A percentile compares a stretch with the other conserved stretches of the same genome.
phyloP scores from a whole-genome alignment of 768 basidiomycete genomes.

The Exidia glandulosa region DNA sequence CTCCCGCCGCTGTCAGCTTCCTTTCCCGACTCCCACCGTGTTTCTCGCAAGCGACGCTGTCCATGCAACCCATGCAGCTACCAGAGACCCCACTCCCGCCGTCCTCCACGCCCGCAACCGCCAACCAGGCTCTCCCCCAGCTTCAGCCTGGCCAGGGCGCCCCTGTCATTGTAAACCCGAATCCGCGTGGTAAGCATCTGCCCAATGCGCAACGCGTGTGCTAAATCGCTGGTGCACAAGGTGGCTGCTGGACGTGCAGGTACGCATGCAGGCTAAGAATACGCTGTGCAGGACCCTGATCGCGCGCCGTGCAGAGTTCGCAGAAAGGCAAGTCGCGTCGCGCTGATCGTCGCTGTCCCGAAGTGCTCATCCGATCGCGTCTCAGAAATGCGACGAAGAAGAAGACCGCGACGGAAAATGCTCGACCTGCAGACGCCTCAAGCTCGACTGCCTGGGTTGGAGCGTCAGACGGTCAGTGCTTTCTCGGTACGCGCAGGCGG shows the following conservation, averaged over 20 bases:
- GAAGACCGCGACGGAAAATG: constrained; percentile 60
- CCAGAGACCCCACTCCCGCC: not conserved
- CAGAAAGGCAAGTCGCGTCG: not conserved
- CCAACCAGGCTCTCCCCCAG: not conserved
- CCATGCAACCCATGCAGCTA: not conserved
- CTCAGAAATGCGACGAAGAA: constrained; percentile 82
- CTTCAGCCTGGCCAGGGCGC: not conserved
- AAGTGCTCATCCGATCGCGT: not conserved
- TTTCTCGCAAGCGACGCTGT: too few species aligned
- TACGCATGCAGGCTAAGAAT: not conserved
- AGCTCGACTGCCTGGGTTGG: constrained; percentile 79
- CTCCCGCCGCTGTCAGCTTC: not conserved
- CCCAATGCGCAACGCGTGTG: not conserved
- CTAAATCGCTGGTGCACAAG: not conserved
- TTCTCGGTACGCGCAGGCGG: not conserved
- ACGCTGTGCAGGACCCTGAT: not conserved
- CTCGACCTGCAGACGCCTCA: constrained; percentile 68
- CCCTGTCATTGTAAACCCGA: not conserved
- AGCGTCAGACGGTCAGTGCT: constrained; percentile 56
- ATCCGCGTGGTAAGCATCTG: not conserved
- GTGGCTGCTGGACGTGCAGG: not conserved
- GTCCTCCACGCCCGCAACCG: not conserved
- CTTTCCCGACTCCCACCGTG: not conserved
- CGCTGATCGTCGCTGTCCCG: not conserved
- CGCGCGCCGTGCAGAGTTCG: not conserved